A percentile compares a stretch with the other conserved stretches of the same genome.
phyloP scores from a whole-genome alignment of 1,284 basidiomycete species.

The Heliocybe sulcata region DNA sequence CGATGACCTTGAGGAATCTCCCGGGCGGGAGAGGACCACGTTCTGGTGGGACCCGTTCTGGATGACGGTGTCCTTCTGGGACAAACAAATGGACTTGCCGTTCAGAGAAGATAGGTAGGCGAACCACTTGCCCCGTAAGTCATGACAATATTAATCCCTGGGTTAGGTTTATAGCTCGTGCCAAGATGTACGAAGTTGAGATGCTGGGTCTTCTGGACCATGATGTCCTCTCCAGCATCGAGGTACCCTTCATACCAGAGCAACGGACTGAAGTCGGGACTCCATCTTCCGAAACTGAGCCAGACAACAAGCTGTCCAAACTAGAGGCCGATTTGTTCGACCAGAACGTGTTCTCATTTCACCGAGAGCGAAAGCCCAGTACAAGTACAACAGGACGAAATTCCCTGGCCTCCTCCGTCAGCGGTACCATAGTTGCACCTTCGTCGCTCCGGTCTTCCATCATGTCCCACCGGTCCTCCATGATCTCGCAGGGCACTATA shows the following conservation, averaged over 20 bases:
- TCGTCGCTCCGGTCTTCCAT: constrained; percentile 22
- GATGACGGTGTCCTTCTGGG: constrained; percentile 78
- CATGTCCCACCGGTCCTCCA: constrained; percentile 25
- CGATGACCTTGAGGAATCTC: constrained; percentile 29
- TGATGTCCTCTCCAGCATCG: constrained; percentile 82
- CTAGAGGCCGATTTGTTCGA: constrained; percentile 67
- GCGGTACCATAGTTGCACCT: constrained; percentile 22
- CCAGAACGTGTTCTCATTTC: constrained; percentile 52
- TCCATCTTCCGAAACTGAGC: background rate
- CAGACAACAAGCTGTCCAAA: constrained; percentile 24
- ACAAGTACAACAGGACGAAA: constrained; percentile 24
- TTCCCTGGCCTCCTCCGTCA: constrained; percentile 29
- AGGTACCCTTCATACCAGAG: constrained; percentile 64
- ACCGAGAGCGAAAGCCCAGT: constrained; percentile 26
- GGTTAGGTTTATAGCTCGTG: constrained; percentile 77
- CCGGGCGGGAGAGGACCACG: constrained; percentile 36
- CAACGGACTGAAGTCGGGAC: constrained; percentile 10
- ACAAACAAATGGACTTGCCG: constrained; percentile 79
- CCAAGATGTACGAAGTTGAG: constrained; percentile 92
- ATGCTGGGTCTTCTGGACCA: constrained; percentile 89
- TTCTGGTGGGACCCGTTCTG: constrained; percentile 89
- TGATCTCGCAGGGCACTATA: constrained; percentile 29
- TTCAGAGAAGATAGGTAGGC: constrained; percentile 76
- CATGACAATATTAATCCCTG: background rate
- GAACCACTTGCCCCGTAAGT: too few species aligned